phyloP scores from a whole-genome alignment of 2,329 filamentous ascomycete species.

The Fusarium veterinarium region DNA sequence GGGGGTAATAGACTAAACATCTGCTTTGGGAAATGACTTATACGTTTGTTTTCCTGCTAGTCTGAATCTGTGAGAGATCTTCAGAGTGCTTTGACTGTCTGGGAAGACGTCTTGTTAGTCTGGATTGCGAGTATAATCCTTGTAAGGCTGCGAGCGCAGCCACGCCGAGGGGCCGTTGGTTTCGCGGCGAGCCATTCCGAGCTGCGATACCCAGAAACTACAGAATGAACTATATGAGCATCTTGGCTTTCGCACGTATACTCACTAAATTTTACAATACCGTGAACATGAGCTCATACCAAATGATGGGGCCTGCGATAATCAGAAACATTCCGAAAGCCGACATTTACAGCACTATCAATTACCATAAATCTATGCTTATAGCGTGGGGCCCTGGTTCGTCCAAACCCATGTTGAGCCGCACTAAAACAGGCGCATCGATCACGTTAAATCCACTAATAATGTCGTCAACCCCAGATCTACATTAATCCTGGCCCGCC shows the following conservation, averaged over 20 bases:
- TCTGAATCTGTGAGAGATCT: conserved; percentile 15
- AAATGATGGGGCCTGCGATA: neutral
- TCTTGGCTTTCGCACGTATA: too few relatives aligned
- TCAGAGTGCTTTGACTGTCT: conserved; percentile 7
- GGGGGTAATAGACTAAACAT: neutral
- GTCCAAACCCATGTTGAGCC: conserved; percentile 5
- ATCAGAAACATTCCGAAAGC: conserved; percentile 10
- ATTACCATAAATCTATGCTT: conserved; percentile 36
- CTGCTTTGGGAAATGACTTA: conserved; percentile 3
- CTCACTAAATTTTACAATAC: too few relatives aligned
- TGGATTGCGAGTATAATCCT: conserved; percentile 31
- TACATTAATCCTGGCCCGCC: neutral
- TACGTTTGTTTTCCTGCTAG: neutral
- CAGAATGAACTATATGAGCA: too few relatives aligned
- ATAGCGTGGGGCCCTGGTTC: conserved; percentile 27
- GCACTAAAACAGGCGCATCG: conserved; percentile 28
- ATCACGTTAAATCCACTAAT: conserved; percentile 35
- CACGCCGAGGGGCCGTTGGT: neutral
- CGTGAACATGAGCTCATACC: too few relatives aligned
- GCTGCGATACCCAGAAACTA: neutral
- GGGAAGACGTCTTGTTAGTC: conserved; percentile 32
- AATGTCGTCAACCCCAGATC: conserved; percentile 41
- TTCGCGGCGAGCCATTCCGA: neutral
- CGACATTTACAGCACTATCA: conserved; percentile 3
- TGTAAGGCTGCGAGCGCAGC: neutral